Percentiles rank a stretch among this genome's conserved stretches.
Conservation (phyloP, 805 yeast species). For the Torulaspora quercuum region DNA sequence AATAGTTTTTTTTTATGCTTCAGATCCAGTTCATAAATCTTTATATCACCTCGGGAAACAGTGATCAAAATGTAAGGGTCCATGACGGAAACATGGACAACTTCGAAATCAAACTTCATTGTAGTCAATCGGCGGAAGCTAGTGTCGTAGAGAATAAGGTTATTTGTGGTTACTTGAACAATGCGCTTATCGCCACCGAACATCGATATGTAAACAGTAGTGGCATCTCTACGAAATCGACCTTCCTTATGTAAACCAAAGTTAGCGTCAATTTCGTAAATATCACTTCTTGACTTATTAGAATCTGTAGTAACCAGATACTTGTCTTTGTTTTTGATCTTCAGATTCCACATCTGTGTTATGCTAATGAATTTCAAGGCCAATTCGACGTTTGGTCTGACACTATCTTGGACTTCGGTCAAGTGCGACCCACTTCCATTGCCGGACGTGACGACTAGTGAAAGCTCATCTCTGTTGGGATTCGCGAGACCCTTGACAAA, state of each 20-base stretch:
- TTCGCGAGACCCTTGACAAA: conserved; percentile 60
- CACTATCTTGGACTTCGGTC: conserved; percentile 60
- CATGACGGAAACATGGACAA: conserved; percentile 56
- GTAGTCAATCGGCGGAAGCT: conserved; percentile 53
- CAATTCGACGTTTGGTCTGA: conserved; percentile 64
- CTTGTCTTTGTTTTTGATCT: conserved; percentile 43
- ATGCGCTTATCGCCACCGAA: conserved; percentile 53
- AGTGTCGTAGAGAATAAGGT: conserved; percentile 59
- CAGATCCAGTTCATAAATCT: conserved; percentile 47
- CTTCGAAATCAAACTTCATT: conserved; percentile 55
- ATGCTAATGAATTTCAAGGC: conserved; percentile 70
- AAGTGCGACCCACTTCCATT: conserved; percentile 52
- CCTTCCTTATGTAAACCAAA: conserved; percentile 59
- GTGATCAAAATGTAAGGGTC: conserved; percentile 65
- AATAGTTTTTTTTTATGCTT: conserved; percentile 37
- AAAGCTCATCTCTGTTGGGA: conserved; percentile 63
- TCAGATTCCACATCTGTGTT: conserved; percentile 70
- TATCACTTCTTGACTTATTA: conserved; percentile 59
- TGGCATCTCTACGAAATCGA: conserved; percentile 58
- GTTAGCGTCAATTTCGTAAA: conserved; percentile 58
- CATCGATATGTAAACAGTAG: conserved; percentile 66
- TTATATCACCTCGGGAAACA: conserved; percentile 67
- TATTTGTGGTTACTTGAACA: conserved; percentile 69
- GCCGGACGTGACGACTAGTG: conserved; percentile 70
- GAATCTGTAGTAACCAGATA: conserved; percentile 72